Conservation (phyloP, 345 rosid genomes). For the Carallia pectinifolia region DNA sequence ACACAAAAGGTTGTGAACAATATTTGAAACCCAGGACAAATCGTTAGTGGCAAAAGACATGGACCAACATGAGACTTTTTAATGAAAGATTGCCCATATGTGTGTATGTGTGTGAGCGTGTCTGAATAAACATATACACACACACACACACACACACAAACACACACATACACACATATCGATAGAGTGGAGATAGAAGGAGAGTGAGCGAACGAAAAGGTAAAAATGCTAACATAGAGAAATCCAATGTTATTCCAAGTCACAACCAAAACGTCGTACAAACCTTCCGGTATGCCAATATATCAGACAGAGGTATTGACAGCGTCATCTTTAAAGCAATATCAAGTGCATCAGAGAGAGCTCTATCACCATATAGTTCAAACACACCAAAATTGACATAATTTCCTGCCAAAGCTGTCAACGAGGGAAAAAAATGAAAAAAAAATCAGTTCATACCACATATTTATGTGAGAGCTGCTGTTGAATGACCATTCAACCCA, state of each 20-base stretch:
- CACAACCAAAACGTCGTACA: slow-evolving; percentile 9
- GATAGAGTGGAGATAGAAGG: too few relatives aligned
- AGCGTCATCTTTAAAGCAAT: slow-evolving; percentile 82
- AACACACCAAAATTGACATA: slow-evolving; percentile 97
- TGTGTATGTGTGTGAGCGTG: too few relatives aligned
- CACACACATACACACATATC: too few relatives aligned
- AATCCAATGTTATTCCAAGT: neutral
- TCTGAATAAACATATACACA: too few relatives aligned
- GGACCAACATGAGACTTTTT: too few relatives aligned
- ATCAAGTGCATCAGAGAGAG: slow-evolving; percentile 93
- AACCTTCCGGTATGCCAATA: slow-evolving; percentile 91
- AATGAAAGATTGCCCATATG: too few relatives aligned
- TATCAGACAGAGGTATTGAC: slow-evolving; percentile 91
- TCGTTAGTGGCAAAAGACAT: too few relatives aligned
- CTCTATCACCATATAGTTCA: slow-evolving; percentile 97
- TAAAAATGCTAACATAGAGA: neutral
- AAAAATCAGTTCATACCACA: slow-evolving; percentile 5
- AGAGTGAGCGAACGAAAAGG: neutral
- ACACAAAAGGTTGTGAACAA: too few relatives aligned
- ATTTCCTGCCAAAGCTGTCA: slow-evolving; percentile 89
- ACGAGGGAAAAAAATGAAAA: slow-evolving; percentile 18
- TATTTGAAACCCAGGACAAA: too few relatives aligned
- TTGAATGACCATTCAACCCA: slow-evolving; percentile 5
- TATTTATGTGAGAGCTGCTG: neutral
- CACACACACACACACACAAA: too few relatives aligned